Conservation (phyloP, 1,284 basidiomycete genomes). For the Fomes fomentarius region DNA sequence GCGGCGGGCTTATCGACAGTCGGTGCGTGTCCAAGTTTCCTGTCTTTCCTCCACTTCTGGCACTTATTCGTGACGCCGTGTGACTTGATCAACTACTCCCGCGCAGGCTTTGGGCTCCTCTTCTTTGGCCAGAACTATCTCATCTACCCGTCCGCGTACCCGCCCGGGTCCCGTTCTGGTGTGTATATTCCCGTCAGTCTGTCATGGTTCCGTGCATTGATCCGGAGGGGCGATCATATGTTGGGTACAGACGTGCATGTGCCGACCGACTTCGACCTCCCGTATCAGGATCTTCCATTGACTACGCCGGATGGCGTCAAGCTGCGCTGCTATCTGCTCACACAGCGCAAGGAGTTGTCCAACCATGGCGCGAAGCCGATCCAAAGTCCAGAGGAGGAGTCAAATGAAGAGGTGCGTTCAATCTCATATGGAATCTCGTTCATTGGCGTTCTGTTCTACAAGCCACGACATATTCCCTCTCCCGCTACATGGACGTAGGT, state of each 20-base stretch:
- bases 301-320: slow-evolving; percentile 62
- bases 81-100: slow-evolving; percentile 8
- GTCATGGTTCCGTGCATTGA: background rate
- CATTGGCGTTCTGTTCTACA: no score
- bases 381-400: slow-evolving; percentile 18
- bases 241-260: slow-evolving; percentile 63
- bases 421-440: no score
- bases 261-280: slow-evolving; percentile 71
- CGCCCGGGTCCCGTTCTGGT: slow-evolving; percentile 82
- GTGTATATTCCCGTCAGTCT: slow-evolving; percentile 22
- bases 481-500: no score
- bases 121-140: slow-evolving; percentile 87
- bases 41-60: background rate
- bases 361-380: slow-evolving; percentile 12
- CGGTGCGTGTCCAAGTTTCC: slow-evolving; percentile 44
- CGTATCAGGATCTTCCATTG: slow-evolving; percentile 76
- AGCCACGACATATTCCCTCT: background rate
- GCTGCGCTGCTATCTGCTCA: slow-evolving; percentile 65
- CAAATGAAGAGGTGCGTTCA: slow-evolving; percentile 28
- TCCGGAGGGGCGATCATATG: no score
- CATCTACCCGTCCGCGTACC: slow-evolving; percentile 90
- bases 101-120: slow-evolving; percentile 69
- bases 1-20: slow-evolving; percentile 68
- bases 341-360: slow-evolving; percentile 44
- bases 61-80: slow-evolving; percentile 1